Base-by-base conservation (phyloP, 352 stramenopile species). In the Globisporangium cylindrosporum region DNA sequence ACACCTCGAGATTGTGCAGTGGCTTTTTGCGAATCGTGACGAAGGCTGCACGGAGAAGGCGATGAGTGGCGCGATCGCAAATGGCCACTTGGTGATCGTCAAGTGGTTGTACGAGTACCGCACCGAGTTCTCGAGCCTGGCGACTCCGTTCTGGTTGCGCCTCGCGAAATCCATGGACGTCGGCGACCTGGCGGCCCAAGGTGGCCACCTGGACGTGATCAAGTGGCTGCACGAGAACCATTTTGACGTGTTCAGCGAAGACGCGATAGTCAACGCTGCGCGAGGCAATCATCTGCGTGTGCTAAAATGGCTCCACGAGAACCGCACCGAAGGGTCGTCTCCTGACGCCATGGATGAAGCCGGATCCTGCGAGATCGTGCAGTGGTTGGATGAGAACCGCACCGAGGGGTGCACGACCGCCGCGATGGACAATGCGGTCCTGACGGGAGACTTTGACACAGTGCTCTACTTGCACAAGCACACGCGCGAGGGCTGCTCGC, bases 1-100 rank as follows among this genome's bases (percentile, higher is more conserved):
- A 27, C 56, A 79, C 59, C 38, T 79, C 29, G 38, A 73, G 3
- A 69, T 79, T 0, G 63, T 79, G 1, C 32, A 59, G 56, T 79
- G 67, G 70, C 24, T 79, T 27, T 36, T 73, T 61, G 25, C 34
- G 15, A 70, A 61, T 29, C 59, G 71, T 22, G 20, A 22, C 0
- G 70, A 77, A 55, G 65, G 68, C 41, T 75, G 46, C 46, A 54
- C 46, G 6, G 46, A 54, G 46, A 54, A 54, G 46, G 46, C 20
- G 46, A 54, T 54, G 73, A 64, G 72, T 61, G 36, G 68, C 12
- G 64, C 70, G 49, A 70, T 79, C 8, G 61, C 66, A 27, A 49
- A 74, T 15, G 70, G 66, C 1, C 51, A 71, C 25, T 25, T 79
- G 36, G 4, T 51, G 6, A 48, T 77, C 36, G 66, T 79, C 24